Percentiles rank a stretch among this genome's conserved stretches.
Conservation (phyloP, 495 filamentous ascomycete species). For the Penicillium psychrofluorescens region DNA sequence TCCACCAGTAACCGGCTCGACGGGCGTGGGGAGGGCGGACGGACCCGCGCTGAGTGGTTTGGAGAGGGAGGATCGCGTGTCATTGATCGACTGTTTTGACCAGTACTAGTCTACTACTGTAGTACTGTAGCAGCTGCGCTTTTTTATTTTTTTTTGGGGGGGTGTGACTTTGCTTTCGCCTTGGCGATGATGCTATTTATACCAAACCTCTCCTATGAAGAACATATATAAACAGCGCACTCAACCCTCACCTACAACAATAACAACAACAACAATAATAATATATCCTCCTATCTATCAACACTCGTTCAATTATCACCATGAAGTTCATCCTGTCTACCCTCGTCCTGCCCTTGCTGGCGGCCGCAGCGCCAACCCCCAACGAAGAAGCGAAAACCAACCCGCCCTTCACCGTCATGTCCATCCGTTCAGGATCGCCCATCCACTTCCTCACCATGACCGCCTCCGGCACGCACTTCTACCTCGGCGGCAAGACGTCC, state of each 20-base stretch:
- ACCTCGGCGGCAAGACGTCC: constrained; percentile 28
- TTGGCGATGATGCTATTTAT: too few relatives aligned
- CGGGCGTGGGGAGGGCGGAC: too few relatives aligned
- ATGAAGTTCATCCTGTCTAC: constrained; percentile 25
- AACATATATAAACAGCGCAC: background rate
- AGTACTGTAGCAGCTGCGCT: too few relatives aligned
- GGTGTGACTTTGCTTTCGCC: too few relatives aligned
- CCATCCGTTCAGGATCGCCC: constrained; percentile 32
- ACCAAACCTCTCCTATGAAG: background rate
- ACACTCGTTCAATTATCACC: background rate
- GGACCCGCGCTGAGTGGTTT: too few relatives aligned
- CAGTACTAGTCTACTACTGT: too few relatives aligned
- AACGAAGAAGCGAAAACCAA: constrained; percentile 2
- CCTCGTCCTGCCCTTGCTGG: constrained; percentile 22
- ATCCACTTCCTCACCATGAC: constrained; percentile 35
- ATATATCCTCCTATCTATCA: background rate
- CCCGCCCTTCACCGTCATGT: constrained; percentile 27
- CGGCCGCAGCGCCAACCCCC: constrained; percentile 19
- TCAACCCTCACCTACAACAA: background rate
- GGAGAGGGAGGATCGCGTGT: too few relatives aligned
- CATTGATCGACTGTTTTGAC: too few relatives aligned
- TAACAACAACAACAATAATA: background rate
- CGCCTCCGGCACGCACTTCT: constrained; percentile 33
- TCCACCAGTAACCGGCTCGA: too few relatives aligned
- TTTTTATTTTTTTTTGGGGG: too few relatives aligned